Percentiles rank a stretch among this genome's conserved stretches.
Conservation (phyloP, 306 rosid species). For the Cicer yamashitae region DNA sequence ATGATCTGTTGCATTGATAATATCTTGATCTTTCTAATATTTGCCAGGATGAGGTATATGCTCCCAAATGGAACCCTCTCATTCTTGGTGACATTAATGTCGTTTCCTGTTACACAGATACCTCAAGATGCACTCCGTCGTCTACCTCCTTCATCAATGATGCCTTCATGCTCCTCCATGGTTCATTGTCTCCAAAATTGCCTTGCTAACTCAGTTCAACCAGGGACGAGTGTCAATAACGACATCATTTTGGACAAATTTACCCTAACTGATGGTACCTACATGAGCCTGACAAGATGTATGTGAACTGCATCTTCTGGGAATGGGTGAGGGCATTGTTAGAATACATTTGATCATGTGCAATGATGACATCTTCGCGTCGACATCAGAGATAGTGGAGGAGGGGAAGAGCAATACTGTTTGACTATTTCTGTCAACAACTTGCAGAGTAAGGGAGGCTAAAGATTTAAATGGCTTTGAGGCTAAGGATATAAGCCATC, state of each 20-base stretch:
- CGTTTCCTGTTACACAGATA: neutral
- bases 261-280: neutral
- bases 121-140: neutral
- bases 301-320: neutral
- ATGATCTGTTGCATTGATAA: neutral
- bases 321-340: neutral
- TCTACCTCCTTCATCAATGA: neutral
- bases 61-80: slow-evolving; percentile 1
- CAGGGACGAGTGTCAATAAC: neutral
- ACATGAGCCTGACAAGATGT: neutral
- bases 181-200: neutral
- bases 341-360: neutral
- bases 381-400: neutral
- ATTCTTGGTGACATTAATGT: neutral
- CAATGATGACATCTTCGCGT: neutral
- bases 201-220: neutral
- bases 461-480: neutral
- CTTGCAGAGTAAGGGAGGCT: neutral
- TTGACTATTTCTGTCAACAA: neutral
- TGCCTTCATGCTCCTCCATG: neutral
- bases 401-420: neutral
- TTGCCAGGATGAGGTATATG: neutral
- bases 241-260: neutral
- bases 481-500: neutral
- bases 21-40: neutral